Evolutionary conservation across 768 basidiomycete species (phyloP).

Genomic region (Hemileccinum rubropunctum): DNA sequence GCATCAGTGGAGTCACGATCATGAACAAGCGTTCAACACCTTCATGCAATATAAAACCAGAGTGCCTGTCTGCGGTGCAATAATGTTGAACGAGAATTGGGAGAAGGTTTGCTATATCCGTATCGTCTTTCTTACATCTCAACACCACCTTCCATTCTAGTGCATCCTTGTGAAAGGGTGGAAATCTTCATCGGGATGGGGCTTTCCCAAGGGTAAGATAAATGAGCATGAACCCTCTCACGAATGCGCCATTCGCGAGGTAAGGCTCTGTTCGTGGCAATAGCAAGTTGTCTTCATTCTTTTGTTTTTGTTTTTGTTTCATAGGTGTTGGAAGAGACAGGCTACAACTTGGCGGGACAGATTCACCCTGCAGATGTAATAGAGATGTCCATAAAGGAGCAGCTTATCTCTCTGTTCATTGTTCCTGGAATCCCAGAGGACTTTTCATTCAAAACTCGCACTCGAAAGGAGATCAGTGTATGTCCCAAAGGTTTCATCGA

Average conservation of each 20-base stretch:
- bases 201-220: constrained; percentile 99
- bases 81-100: constrained; percentile 89
- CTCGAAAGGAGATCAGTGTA: constrained; percentile 98
- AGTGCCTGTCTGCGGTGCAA: constrained; percentile 97
- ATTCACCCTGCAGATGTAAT: constrained; percentile 68
- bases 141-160: constrained; percentile 38
- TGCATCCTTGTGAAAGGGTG: constrained; percentile 98
- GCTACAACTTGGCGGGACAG: constrained; percentile 79
- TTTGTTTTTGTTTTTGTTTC: neutral
- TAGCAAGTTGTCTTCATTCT: constrained; percentile 8
- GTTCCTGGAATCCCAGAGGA: constrained; percentile 87
- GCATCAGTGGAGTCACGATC: constrained; percentile 79
- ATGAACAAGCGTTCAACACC: constrained; percentile 79
- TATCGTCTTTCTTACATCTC: constrained; percentile 9
- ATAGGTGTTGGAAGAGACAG: constrained; percentile 97
- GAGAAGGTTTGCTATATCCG: constrained; percentile 67
- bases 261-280: constrained; percentile 33
- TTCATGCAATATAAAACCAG: constrained; percentile 97
- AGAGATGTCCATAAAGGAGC: constrained; percentile 85
- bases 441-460: constrained; percentile 87
- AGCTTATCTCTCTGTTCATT: constrained; percentile 87
- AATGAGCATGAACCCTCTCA: constrained; percentile 86
- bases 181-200: constrained; percentile 96
- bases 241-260: constrained; percentile 90
- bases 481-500: constrained; percentile 23